Evolutionary conservation across 192 early-diverging fungal species (phyloP).

Genomic region (Umbelopsis vinacea): DNA sequence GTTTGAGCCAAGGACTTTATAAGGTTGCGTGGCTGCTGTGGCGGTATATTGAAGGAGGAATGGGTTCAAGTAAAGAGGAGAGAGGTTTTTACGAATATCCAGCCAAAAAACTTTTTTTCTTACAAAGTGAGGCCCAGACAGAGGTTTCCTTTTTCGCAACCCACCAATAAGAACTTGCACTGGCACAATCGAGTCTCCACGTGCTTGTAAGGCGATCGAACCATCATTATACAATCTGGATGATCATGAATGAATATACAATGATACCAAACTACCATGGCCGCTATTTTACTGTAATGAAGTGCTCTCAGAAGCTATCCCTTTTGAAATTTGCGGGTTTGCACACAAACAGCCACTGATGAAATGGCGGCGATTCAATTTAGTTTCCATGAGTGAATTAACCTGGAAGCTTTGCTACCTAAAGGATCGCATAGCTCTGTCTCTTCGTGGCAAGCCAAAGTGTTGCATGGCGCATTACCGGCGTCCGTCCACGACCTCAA

Average conservation of each 20-base stretch:
- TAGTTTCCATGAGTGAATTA: neutral
- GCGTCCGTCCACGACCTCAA: constrained; percentile 14
- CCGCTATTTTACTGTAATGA: too few species aligned
- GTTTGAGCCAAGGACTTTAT: too few species aligned
- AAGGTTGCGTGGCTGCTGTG: too few species aligned
- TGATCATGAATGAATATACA: neutral
- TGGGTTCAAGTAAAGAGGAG: too few species aligned
- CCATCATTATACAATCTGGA: too few species aligned
- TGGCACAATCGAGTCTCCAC: neutral
- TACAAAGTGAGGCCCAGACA: neutral
- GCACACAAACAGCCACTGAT: too few species aligned
- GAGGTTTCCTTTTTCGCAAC: neutral
- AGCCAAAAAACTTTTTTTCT: constrained; percentile 1
- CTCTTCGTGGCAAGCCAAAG: neutral
- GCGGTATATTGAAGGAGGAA: too few species aligned
- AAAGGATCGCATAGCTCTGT: neutral
- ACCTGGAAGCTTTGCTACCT: neutral
- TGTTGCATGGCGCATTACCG: constrained; percentile 22
- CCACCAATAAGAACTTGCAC: neutral
- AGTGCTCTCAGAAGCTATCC: too few species aligned
- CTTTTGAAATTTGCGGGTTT: too few species aligned
- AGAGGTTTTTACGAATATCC: neutral
- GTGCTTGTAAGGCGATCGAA: neutral
- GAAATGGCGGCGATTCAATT: neutral
- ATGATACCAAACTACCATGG: too few species aligned